Evolutionary conservation across 352 stramenopile species (phyloP), one percentile per base, ranked within the genome.

Genomic region (Saprolegnia diclina): DNA sequence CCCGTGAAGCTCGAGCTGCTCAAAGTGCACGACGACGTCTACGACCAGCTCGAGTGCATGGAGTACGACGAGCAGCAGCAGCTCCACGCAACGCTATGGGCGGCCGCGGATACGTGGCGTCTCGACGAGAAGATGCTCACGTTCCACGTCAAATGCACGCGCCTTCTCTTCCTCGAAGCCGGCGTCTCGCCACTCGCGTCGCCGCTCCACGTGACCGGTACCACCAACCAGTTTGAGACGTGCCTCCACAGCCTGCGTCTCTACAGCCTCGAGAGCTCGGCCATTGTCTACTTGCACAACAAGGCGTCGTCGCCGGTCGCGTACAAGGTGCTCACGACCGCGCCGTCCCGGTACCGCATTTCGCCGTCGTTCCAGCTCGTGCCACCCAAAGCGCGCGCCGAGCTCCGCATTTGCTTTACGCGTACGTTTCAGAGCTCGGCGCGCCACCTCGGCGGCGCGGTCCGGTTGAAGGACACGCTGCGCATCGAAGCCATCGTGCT

Each of bases 21-120:
- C 44, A 35, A 54, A 16, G 57, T 42, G 4, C 21, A 21, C n/a
- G 57, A 66, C 42, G 40, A 19, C 14, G 29, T 55, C 22, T 48
- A 29, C 22, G 40, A 66, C 22, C 57, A 66, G 35, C 57, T 66
- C 38, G 57, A 66, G 18, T 66, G 26, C 37, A 35, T 66, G 37
- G 57, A 66, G 37, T 66, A 66, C 29, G 37, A 42, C 22, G 57
- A 66, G 26, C 57, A 55, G 38, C 40, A 66, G n/a, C 57, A 42
- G 29, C 35, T 66, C 7, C 38, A 66, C n/a, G 16, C 42, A 21
- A 42, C 57, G 40, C 38, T 66, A 1, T 66, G 57, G 57, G 57
- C 37, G 6, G 22, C 48, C 16, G 57, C 57, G 9, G 35, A 29
- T 24, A 16, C 57, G 18, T 56, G 37, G 14, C n/a, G 18, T 7